Evolutionary conservation across 2,329 filamentous ascomycete species (phyloP), one percentile per base, ranked within the genome.

Genomic region (Oidium heveae): DNA sequence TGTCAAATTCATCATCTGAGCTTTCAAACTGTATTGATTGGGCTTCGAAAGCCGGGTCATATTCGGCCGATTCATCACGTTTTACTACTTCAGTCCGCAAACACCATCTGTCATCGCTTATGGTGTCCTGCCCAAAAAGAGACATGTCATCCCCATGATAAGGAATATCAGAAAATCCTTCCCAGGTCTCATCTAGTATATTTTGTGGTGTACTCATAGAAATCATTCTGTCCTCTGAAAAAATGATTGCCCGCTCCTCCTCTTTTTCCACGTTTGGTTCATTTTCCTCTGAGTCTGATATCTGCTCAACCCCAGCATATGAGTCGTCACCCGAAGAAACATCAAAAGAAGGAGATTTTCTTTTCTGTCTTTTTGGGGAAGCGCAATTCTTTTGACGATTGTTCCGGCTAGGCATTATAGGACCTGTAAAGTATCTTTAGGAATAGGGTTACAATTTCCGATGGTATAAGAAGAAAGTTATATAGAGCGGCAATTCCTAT

Each of bases 281-380:
- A 65, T 89, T 84, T 59, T 86, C 81, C 58, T 88, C 84, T 12
- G 78, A 81, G 61, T 88, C 84, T 60, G 77, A 84, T 57, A 93
- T 82, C 53, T 86, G 77, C 64, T 89, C 84, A 57, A 93, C 81
- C 39, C 74, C 82, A 1, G 79, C 83, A 66, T 87, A 86, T 24
- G 53, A 46, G 55, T 78, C 81, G 54, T 74, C 77, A 62, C 74
- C 77, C 10, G 76, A 75, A 6, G 74, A 75, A 6, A 70, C 70
- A 33, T 70, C 70, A 22, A 74, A 77, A 56, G 65, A 68, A 53
- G 73, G 69, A 58, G 75, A 59, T n/a, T 18, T 28, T 20, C 32
- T 24, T 5, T 18, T 7, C 41, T 44, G 41, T 28, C 47, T 58
- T 52, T 54, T 55, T n/a, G n/a, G n/a, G n/a, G n/a, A n/a, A n/a